A percentile compares a stretch with the other conserved stretches of the same genome.
Conservation (phyloP, 1,284 basidiomycete species). For the Naganishia sp. region DNA sequence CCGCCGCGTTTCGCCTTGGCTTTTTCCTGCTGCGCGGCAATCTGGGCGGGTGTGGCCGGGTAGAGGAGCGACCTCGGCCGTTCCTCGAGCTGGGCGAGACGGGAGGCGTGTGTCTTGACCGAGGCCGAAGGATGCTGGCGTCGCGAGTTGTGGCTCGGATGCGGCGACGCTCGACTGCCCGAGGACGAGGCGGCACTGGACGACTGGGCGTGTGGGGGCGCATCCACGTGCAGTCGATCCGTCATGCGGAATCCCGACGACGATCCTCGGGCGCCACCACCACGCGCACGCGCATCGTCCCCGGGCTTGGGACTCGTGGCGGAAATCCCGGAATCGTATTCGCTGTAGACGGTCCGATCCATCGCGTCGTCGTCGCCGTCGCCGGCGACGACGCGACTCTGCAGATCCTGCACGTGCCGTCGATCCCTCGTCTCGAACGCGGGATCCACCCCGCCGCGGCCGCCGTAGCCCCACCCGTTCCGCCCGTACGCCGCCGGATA, state of each 20-base stretch:
- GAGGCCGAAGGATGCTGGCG: slow-evolving; percentile 12
- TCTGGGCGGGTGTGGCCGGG: slow-evolving; percentile 30
- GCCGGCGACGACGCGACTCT: slow-evolving; percentile 4
- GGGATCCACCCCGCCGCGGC: not conserved
- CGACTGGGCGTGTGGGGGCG: not conserved
- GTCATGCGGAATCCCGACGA: not conserved
- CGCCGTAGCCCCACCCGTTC: not conserved
- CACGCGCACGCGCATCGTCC: not conserved
- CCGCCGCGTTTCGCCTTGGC: slow-evolving; percentile 15
- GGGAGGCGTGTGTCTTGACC: slow-evolving; percentile 22
- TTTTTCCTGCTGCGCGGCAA: slow-evolving; percentile 30
- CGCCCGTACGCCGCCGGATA: slow-evolving; percentile 9
- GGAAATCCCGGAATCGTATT: slow-evolving; percentile 32
- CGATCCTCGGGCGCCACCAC: no score
- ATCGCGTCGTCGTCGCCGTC: slow-evolving; percentile 25
- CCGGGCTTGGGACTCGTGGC: slow-evolving; percentile 24
- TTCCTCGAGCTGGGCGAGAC: slow-evolving; percentile 27
- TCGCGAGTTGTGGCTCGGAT: slow-evolving; percentile 12
- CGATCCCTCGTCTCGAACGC: slow-evolving; percentile 21
- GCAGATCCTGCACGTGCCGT: slow-evolving; percentile 6
- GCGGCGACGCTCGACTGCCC: slow-evolving; percentile 14
- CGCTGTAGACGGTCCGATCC: slow-evolving; percentile 27
- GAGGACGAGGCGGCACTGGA: slow-evolving; percentile 18
- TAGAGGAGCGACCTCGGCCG: slow-evolving; percentile 24
- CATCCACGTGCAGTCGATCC: slow-evolving; percentile 1